These are phyloP conservation scores for Quillaja saponaria DNA, from an alignment of 306 rosid genomes.

Conservation along the genomic window DNA sequence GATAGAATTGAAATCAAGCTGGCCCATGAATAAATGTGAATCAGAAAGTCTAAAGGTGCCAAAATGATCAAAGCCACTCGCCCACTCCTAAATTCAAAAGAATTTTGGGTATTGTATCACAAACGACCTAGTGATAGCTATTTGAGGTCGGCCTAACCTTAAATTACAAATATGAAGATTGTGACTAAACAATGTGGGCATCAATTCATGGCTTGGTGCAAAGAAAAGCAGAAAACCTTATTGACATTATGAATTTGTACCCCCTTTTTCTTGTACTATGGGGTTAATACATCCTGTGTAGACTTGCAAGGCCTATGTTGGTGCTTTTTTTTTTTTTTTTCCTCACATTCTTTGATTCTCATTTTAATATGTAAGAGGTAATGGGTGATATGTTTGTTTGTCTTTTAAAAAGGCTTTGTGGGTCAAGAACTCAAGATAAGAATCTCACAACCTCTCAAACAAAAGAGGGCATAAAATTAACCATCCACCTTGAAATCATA, in stretches of 20 bases:
- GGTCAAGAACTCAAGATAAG: slow-evolving; percentile 63
- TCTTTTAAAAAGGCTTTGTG: slow-evolving; percentile 46
- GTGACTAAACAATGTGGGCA: background rate
- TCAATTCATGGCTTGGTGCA: too few species aligned
- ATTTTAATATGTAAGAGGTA: slow-evolving; percentile 46
- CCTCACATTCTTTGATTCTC: slow-evolving; percentile 41
- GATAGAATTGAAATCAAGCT: slow-evolving; percentile 35
- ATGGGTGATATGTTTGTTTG: slow-evolving; percentile 34
- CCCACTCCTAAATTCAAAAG: slow-evolving; percentile 20
- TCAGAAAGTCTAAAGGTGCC: slow-evolving; percentile 47
- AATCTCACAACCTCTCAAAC: slow-evolving; percentile 50
- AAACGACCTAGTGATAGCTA: slow-evolving; percentile 35
- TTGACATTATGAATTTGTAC: background rate
- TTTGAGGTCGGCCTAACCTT: slow-evolving; percentile 40
- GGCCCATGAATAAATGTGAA: slow-evolving; percentile 37
- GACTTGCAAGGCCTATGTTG: slow-evolving; percentile 33
- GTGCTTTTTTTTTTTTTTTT: slow-evolving; percentile 14
- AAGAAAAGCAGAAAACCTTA: too few species aligned
- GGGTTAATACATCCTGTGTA: slow-evolving; percentile 27
- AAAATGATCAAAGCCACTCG: slow-evolving; percentile 27
- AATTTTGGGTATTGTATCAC: slow-evolving; percentile 31
- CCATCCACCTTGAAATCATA: slow-evolving; percentile 60
- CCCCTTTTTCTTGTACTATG: background rate
- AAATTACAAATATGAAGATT: slow-evolving; percentile 14
- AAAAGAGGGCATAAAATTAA: slow-evolving; percentile 34